phyloP scores from a whole-genome alignment of 208 protist genomes.

The Angomonas ambiguus region DNA sequence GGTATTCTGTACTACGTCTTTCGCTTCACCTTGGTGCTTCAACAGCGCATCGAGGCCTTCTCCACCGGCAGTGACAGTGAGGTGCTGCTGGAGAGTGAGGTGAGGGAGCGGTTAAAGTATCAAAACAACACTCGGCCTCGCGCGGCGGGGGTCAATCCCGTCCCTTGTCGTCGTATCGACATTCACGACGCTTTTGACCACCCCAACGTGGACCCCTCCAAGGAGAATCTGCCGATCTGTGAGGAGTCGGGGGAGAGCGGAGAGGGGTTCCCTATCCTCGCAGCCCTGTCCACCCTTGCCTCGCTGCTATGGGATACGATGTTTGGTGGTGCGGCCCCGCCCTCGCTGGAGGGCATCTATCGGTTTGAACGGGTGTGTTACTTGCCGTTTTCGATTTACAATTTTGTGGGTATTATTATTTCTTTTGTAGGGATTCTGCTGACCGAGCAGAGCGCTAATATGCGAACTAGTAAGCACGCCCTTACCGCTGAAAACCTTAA shows the following conservation, averaged over 20 bases:
- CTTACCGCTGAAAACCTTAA: slow-evolving; percentile 13
- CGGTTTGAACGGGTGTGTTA: slow-evolving; percentile 19
- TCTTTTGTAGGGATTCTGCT: slow-evolving; percentile 18
- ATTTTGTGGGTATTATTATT: slow-evolving; percentile 16
- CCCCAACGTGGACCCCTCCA: not conserved
- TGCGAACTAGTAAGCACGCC: not conserved
- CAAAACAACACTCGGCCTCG: not conserved
- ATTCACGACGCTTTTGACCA: not conserved
- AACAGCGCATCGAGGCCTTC: slow-evolving; percentile 7
- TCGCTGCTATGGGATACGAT: slow-evolving; percentile 12
- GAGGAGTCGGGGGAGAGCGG: not conserved
- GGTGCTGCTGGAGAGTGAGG: slow-evolving; percentile 4
- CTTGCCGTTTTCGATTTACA: slow-evolving; percentile 16
- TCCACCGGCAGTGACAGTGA: not conserved
- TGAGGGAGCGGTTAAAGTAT: not conserved
- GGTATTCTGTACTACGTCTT: slow-evolving; percentile 35
- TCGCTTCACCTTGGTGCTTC: slow-evolving; percentile 18
- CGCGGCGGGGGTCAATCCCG: no score
- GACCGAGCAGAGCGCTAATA: slow-evolving; percentile 13
- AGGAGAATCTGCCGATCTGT: not conserved
- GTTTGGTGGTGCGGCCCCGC: slow-evolving; percentile 3
- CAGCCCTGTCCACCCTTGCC: slow-evolving; percentile 13
- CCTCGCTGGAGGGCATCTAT: not conserved
- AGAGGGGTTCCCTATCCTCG: not conserved
- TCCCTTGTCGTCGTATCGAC: no score